phyloP scores from a whole-genome alignment of 1,139 yeast genomes.

The Sugiyamaella novakii region DNA sequence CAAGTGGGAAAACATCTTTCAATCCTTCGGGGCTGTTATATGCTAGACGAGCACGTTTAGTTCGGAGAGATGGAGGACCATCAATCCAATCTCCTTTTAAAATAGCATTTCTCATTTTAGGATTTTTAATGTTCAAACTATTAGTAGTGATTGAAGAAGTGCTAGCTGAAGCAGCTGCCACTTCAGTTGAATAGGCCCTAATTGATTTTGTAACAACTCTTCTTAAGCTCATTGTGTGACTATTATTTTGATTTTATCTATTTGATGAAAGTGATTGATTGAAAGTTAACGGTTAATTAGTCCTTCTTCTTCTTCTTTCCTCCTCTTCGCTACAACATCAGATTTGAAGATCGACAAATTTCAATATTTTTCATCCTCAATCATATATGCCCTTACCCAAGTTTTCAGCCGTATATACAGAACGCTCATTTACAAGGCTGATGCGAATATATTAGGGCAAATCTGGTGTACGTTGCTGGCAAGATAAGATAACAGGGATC shows the following conservation, averaged over 20 bases:
- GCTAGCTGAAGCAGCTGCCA: slow-evolving; percentile 1
- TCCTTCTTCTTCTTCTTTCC: neutral
- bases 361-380: slow-evolving; percentile 10
- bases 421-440: too few species aligned
- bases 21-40: slow-evolving; percentile 71
- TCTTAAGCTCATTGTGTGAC: slow-evolving; percentile 4
- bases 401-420: slow-evolving; percentile 1
- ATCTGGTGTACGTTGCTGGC: too few species aligned
- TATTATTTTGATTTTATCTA: too few species aligned
- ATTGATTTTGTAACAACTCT: slow-evolving; percentile 2
- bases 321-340: neutral
- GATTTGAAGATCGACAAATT: slow-evolving; percentile 5
- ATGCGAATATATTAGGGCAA: too few species aligned
- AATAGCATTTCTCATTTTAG: slow-evolving; percentile 39
- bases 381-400: slow-evolving; percentile 5
- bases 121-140: slow-evolving; percentile 37
- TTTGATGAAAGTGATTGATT: neutral
- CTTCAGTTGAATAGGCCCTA: slow-evolving; percentile 12
- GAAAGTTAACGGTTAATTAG: too few species aligned
- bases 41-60: slow-evolving; percentile 48
- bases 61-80: slow-evolving; percentile 54
- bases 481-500: slow-evolving; percentile 9
- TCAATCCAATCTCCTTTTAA: slow-evolving; percentile 41
- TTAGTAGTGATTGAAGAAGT: neutral
- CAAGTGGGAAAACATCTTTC: slow-evolving; percentile 69